Evolutionary conservation across 225 moss, liverwort and hornwort genomes (phyloP).

Genomic region (Rhytidiadelphus loreus): DNA sequence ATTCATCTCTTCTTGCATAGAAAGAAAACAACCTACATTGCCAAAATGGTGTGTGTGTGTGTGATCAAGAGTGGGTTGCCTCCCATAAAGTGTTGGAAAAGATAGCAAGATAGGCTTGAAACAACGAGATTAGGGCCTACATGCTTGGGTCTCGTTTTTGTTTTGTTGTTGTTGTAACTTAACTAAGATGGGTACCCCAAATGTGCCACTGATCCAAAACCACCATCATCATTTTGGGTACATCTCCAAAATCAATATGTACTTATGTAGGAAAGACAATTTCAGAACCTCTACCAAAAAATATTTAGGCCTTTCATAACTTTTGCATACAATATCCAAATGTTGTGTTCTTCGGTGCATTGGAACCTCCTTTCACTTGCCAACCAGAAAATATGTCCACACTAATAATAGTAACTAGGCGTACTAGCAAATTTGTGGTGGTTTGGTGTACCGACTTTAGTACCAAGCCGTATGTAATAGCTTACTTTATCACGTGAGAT

Average conservation of each 20-base stretch:
- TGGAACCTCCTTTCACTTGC: background rate
- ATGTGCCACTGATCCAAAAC: fast-evolving
- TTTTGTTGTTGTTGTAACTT: background rate
- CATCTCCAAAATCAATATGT: background rate
- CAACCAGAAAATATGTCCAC: background rate
- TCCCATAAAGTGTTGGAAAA: no score
- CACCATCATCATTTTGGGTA: fast-evolving
- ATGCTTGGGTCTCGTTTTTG: fast-evolving
- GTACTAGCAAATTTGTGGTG: fast-evolving
- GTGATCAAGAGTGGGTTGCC: no score
- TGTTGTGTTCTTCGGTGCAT: fast-evolving
- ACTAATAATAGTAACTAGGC: background rate
- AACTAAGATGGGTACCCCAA: background rate
- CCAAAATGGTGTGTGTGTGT: no score
- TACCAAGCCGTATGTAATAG: no score
- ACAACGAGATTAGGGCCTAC: background rate
- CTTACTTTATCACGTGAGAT: background rate
- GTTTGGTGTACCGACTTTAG: background rate
- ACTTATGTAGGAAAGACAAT: fast-evolving
- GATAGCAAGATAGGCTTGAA: background rate
- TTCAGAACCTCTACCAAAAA: background rate
- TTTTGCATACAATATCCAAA: fast-evolving
- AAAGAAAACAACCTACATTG: no score
- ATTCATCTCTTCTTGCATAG: no score
- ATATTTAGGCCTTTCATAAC: fast-evolving